phyloP scores from a whole-genome alignment of 495 filamentous ascomycete species.

The Neurospora sp. region DNA sequence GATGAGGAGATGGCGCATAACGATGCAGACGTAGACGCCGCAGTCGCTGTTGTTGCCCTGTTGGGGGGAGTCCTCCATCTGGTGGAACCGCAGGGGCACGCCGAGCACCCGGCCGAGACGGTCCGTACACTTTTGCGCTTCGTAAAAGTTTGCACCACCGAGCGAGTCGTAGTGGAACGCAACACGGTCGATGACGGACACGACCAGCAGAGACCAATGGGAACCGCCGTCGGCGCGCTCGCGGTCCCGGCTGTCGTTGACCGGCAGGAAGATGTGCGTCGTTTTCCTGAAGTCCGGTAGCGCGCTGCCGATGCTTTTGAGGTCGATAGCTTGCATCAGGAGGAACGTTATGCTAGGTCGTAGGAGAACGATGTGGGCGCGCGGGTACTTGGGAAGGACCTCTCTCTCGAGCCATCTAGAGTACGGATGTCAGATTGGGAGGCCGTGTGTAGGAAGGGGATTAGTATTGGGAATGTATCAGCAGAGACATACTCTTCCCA shows the following conservation, averaged over 20 bases:
- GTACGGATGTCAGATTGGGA: constrained; percentile 1
- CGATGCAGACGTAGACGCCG: constrained; percentile 89
- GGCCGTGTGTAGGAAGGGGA: not conserved
- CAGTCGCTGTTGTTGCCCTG: constrained; percentile 92
- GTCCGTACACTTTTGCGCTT: constrained; percentile 52
- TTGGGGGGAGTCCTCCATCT: constrained; percentile 76
- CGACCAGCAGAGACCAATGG: constrained; percentile 92
- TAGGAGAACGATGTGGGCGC: constrained; percentile 81
- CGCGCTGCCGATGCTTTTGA: constrained; percentile 60
- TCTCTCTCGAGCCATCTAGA: constrained; percentile 82
- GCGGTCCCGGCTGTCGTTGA: constrained; percentile 79
- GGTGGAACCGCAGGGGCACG: constrained; percentile 53
- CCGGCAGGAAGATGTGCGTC: constrained; percentile 92
- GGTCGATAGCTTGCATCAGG: constrained; percentile 72
- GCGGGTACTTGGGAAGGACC: constrained; percentile 60
- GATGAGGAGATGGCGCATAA: constrained; percentile 81
- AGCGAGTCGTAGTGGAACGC: constrained; percentile 96
- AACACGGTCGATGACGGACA: constrained; percentile 77
- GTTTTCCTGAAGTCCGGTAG: constrained; percentile 69
- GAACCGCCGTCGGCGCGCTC: constrained; percentile 74
- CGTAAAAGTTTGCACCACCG: constrained; percentile 61
- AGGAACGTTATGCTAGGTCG: constrained; percentile 92
- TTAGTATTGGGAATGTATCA: not conserved
- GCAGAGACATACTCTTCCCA: constrained; percentile 78
- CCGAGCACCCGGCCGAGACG: constrained; percentile 66